These are phyloP conservation scores for Sugiyamaella xylanicola DNA, from an alignment of 1,139 yeast genomes.

Conservation along the genomic window DNA sequence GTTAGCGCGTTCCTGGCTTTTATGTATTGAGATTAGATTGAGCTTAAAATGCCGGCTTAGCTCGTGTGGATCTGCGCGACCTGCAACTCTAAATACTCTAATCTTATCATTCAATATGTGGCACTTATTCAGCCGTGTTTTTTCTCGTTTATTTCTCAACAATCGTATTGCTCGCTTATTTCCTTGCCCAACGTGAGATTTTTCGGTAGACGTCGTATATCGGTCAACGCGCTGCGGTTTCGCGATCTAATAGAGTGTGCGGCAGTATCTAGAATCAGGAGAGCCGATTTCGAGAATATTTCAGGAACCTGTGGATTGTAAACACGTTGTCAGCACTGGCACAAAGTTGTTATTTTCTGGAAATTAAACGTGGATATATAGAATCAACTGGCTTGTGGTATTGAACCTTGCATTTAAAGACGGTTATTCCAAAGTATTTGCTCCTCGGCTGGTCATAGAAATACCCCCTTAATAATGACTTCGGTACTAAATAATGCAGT, in stretches of 20 bases:
- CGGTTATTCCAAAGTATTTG: too few species aligned
- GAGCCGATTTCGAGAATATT: not conserved
- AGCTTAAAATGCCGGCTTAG: too few species aligned
- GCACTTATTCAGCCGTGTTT: too few species aligned
- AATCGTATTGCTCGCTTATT: conserved; percentile 8
- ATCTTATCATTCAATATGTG: too few species aligned
- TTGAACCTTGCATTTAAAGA: too few species aligned
- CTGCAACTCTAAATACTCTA: not conserved
- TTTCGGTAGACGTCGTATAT: not conserved
- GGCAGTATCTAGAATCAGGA: not conserved
- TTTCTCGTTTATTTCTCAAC: not conserved
- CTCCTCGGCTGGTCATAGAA: too few species aligned
- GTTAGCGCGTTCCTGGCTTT: too few species aligned
- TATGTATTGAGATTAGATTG: too few species aligned
- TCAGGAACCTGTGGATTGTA: not conserved
- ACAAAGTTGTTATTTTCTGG: too few species aligned
- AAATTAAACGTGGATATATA: too few species aligned
- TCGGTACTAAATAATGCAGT: conserved; percentile 29
- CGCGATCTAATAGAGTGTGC: not conserved
- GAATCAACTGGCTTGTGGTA: too few species aligned
- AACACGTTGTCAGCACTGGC: not conserved
- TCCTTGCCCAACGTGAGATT: not conserved
- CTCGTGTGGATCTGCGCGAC: too few species aligned
- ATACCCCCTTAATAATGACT: conserved; percentile 16
- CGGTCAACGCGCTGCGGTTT: not conserved